A percentile compares a stretch with the other conserved stretches of the same genome.
Evolutionary conservation across 495 filamentous ascomycete species (phyloP).

Genomic region (Hypomontagnella submonticulosa): DNA sequence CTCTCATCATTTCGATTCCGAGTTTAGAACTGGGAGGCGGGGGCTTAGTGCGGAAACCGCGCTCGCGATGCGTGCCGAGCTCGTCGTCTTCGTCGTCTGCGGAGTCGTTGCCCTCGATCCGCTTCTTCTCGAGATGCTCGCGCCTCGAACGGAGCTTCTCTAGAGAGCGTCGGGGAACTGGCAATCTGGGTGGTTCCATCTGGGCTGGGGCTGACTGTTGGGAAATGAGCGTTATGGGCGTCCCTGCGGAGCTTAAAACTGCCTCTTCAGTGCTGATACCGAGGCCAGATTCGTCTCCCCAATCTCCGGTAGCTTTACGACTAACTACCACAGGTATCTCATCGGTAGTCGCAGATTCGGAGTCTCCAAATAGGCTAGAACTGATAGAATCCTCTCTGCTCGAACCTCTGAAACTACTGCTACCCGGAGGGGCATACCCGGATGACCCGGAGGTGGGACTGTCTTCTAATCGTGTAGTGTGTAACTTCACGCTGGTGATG

Average conservation of each 20-base stretch:
- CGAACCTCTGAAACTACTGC: slow-evolving; percentile 78
- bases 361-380: slow-evolving; percentile 86
- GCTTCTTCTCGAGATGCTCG: slow-evolving; percentile 77
- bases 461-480: slow-evolving; percentile 72
- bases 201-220: slow-evolving; percentile 75
- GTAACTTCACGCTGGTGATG: slow-evolving; percentile 71
- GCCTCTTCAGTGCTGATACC: slow-evolving; percentile 71
- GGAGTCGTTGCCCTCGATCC: slow-evolving; percentile 82
- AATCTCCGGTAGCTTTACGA: slow-evolving; percentile 75
- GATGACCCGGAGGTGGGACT: slow-evolving; percentile 88
- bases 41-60: slow-evolving; percentile 57
- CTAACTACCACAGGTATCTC: slow-evolving; percentile 81
- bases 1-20: slow-evolving; percentile 94
- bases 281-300: slow-evolving; percentile 73
- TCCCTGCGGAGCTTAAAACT: slow-evolving; percentile 45
- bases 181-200: slow-evolving; percentile 64
- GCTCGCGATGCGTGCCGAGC: slow-evolving; percentile 69
- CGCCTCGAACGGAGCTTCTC: slow-evolving; percentile 82
- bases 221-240: slow-evolving; percentile 66
- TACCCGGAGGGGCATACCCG: slow-evolving; percentile 71
- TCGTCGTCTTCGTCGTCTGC: slow-evolving; percentile 95
- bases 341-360: slow-evolving; percentile 80
- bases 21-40: slow-evolving; percentile 75
- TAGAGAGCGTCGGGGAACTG: slow-evolving; percentile 72
- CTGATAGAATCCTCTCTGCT: slow-evolving; percentile 87